Conservation (phyloP, 176 grass and related monocot species). For the Urochloa ruziziensis region DNA sequence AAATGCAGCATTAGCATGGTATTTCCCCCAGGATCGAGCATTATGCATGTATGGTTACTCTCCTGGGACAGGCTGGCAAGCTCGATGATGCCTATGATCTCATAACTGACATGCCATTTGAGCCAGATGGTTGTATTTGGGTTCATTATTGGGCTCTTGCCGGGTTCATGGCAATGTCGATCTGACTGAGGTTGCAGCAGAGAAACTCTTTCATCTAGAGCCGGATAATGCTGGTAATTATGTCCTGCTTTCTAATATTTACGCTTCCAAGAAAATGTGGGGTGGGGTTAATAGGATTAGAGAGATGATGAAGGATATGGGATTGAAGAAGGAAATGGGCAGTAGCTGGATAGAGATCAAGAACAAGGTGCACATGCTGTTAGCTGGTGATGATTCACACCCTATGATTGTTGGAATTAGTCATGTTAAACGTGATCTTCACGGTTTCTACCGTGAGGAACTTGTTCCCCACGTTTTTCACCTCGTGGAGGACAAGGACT, state of each 20-base stretch:
- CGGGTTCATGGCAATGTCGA: conserved; percentile 54
- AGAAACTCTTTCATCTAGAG: conserved; percentile 65
- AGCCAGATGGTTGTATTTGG: conserved; percentile 69
- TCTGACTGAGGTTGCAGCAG: conserved; percentile 59
- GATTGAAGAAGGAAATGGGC: conserved; percentile 67
- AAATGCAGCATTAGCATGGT: conserved; percentile 53
- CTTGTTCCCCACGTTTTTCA: no score
- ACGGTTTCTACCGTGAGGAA: no score
- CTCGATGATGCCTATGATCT: conserved; percentile 63
- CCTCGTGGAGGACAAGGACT: no score
- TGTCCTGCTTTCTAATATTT: conserved; percentile 82
- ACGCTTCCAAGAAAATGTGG: conserved; percentile 76
- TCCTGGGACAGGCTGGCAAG: conserved; percentile 61
- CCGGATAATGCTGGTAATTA: conserved; percentile 70
- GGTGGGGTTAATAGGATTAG: conserved; percentile 60
- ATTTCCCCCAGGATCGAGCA: conserved; percentile 61
- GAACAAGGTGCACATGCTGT: conserved; percentile 70
- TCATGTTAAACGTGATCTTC: no score
- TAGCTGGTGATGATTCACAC: conserved; percentile 67
- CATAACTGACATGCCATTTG: conserved; percentile 61
- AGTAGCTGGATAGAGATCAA: conserved; percentile 87
- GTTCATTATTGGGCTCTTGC: conserved; percentile 69
- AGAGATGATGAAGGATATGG: conserved; percentile 53
- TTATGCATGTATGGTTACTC: conserved; percentile 74
- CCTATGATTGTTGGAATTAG: no score